Conservation (phyloP, 2,329 filamentous ascomycete genomes). For the Gnomoniopsis sp. region DNA sequence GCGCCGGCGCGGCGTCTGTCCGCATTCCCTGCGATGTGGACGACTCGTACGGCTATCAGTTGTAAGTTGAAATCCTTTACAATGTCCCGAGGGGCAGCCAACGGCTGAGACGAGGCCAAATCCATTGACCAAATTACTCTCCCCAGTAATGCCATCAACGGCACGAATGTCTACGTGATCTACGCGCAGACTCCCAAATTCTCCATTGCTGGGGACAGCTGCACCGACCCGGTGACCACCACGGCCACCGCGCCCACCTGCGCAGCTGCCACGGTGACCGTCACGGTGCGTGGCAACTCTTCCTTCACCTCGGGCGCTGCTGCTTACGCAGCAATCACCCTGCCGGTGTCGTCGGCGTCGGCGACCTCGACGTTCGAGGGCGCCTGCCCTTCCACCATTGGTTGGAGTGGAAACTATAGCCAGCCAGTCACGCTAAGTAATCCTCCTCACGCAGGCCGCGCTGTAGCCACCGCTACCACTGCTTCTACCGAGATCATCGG, state of each 20-base stretch:
- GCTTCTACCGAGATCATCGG: background rate
- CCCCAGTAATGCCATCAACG: slow-evolving; percentile 39
- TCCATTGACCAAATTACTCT: background rate
- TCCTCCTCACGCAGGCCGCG: slow-evolving; percentile 13
- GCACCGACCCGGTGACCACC: slow-evolving; percentile 23
- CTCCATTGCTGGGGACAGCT: slow-evolving; percentile 29
- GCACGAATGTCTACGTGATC: slow-evolving; percentile 42
- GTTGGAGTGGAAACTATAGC: slow-evolving; percentile 15
- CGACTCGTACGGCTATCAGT: slow-evolving; percentile 36
- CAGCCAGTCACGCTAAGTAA: slow-evolving; percentile 17
- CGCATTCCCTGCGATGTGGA: slow-evolving; percentile 35
- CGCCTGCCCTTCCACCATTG: slow-evolving; percentile 16
- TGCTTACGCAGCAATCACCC: background rate
- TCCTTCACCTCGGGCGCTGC: slow-evolving; percentile 5
- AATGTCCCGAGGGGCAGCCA: too few species aligned
- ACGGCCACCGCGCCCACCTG: slow-evolving; percentile 23
- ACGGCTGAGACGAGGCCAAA: too few species aligned
- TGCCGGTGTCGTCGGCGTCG: slow-evolving; percentile 6
- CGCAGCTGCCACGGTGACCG: slow-evolving; percentile 22
- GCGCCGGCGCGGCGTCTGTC: slow-evolving; percentile 29
- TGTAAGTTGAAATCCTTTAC: slow-evolving; percentile 23
- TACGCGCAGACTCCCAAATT: slow-evolving; percentile 39
- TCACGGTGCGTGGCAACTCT: slow-evolving; percentile 19
- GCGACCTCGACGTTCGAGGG: slow-evolving; percentile 6
- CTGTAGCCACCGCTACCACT: slow-evolving; percentile 3